A percentile compares a stretch with the other conserved stretches of the same genome.
phyloP scores from a whole-genome alignment of 306 rosid genomes.

The Medicago ruthenica region DNA sequence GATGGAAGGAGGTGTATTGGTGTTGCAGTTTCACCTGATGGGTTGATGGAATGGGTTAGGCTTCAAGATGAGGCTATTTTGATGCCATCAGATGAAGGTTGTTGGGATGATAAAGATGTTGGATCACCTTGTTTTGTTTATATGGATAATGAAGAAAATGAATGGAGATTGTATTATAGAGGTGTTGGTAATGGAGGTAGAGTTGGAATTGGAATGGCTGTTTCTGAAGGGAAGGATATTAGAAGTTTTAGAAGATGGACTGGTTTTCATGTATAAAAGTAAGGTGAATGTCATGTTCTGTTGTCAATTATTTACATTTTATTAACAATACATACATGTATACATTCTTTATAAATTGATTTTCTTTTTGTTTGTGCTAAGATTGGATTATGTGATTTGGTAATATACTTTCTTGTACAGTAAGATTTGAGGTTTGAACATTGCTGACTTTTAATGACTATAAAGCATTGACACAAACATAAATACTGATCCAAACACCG shows the following conservation, averaged over 20 bases:
- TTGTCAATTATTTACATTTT: conserved; percentile 3
- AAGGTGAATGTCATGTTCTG: conserved; percentile 10
- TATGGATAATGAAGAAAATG: conserved; percentile 64
- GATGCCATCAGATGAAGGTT: conserved; percentile 49
- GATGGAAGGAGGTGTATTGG: conserved; percentile 75
- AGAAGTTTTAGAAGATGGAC: conserved; percentile 63
- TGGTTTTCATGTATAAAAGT: conserved; percentile 60
- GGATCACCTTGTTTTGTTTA: conserved; percentile 76
- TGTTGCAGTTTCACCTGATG: conserved; percentile 69
- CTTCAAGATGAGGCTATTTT: conserved; percentile 55
- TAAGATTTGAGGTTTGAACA: too few relatives aligned
- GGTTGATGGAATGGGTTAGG: conserved; percentile 71
- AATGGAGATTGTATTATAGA: conserved; percentile 77
- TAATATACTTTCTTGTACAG: background rate
- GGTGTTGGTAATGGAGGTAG: conserved; percentile 69
- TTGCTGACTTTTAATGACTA: too few relatives aligned
- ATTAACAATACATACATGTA: conserved; percentile 3
- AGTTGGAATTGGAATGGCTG: conserved; percentile 78
- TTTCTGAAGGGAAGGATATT: conserved; percentile 55
- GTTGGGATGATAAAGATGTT: conserved; percentile 72
- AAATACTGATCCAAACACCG: too few relatives aligned
- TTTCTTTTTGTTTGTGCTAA: conserved; percentile 5
- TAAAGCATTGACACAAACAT: too few relatives aligned
- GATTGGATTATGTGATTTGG: conserved; percentile 24
- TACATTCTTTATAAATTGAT: conserved; percentile 32